Conservation (phyloP, 2,329 filamentous ascomycete species). For the Teratosphaeria zuluensis region DNA sequence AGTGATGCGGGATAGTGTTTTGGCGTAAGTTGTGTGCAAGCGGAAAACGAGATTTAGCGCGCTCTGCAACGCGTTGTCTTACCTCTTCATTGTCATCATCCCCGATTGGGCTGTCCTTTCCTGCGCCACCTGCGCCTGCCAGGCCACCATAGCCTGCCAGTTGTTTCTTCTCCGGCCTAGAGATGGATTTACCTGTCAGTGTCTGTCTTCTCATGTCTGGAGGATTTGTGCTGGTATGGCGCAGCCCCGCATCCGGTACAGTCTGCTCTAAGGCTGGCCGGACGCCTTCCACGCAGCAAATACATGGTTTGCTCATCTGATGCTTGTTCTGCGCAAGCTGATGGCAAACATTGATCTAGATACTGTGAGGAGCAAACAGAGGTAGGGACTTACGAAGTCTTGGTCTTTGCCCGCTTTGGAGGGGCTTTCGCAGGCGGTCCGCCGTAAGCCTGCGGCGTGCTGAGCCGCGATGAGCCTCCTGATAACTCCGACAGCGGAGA, state of each 20-base stretch:
- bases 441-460: constrained; percentile 17
- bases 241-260: constrained; percentile 13
- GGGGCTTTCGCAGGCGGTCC: constrained; percentile 13
- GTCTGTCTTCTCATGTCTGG: constrained; percentile 5
- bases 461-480: constrained; percentile 19
- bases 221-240: constrained; percentile 1
- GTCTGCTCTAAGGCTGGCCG: background rate
- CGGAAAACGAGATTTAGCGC: constrained; percentile 26
- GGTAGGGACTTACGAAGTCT: constrained; percentile 28
- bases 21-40: constrained; percentile 27
- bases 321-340: background rate
- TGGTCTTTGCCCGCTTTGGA: constrained; percentile 28
- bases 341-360: background rate
- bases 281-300: constrained; percentile 14
- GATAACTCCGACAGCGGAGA: constrained; percentile 27
- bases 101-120: constrained; percentile 52
- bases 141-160: constrained; percentile 59
- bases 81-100: constrained; percentile 49
- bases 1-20: constrained; percentile 11
- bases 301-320: constrained; percentile 4
- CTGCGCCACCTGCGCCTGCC: constrained; percentile 51
- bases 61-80: constrained; percentile 31
- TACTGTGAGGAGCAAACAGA: constrained; percentile 2
- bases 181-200: constrained; percentile 18
- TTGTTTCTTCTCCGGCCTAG: constrained; percentile 68